A percentile compares a stretch with the other conserved stretches of the same genome.
Evolutionary conservation across 2,329 filamentous ascomycete species (phyloP).

Genomic region (Sporothrix inflata): DNA sequence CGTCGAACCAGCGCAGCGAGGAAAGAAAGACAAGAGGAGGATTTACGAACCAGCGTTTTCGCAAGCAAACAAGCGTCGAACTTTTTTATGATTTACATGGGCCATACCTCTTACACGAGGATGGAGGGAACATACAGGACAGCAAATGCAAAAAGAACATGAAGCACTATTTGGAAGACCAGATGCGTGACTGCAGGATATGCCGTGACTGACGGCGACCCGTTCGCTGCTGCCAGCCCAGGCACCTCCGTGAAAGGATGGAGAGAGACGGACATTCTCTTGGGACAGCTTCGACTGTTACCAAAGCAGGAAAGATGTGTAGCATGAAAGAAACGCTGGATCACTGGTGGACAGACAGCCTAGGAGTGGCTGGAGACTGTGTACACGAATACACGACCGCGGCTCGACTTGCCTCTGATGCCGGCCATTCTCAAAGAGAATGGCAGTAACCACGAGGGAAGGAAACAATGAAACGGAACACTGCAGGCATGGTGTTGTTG

Average conservation of each 20-base stretch:
- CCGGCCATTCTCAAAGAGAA: too few species aligned
- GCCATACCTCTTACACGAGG: not conserved
- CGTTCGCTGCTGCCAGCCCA: too few species aligned
- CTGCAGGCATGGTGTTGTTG: not conserved
- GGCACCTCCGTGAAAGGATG: too few species aligned
- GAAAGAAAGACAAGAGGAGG: not conserved
- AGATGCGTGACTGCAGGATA: not conserved
- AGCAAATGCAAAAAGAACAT: not conserved
- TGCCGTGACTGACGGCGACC: too few species aligned
- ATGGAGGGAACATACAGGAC: not conserved
- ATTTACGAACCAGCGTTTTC: conserved; percentile 14
- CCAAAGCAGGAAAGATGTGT: too few species aligned
- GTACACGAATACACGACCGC: too few species aligned
- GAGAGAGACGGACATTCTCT: too few species aligned
- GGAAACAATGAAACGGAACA: not conserved
- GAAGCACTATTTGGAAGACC: not conserved
- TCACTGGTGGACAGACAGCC: too few species aligned
- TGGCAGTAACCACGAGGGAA: not conserved
- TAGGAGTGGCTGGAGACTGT: too few species aligned
- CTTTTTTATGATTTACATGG: not conserved
- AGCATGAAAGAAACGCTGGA: too few species aligned
- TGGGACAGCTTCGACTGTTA: too few species aligned
- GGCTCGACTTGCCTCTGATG: too few species aligned
- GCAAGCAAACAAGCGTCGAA: not conserved
- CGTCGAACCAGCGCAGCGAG: not conserved